Base-by-base conservation (phyloP, 2,329 filamentous ascomycete species). In the Phymatotrichopsis omnivora region DNA sequence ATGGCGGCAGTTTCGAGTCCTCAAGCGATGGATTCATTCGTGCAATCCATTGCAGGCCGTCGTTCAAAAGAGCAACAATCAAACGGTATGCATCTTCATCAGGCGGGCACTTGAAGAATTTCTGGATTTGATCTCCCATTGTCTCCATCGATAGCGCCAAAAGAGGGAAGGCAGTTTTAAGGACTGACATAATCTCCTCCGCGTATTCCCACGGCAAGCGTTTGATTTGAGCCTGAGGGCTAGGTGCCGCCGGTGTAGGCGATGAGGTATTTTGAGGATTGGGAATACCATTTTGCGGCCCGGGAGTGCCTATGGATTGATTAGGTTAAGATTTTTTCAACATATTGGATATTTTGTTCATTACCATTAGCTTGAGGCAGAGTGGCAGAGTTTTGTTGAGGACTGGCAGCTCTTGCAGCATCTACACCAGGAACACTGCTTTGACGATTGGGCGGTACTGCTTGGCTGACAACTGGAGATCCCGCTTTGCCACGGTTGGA, bases 121-220 rank as follows among this genome's bases (percentile, higher is more conserved):
- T 96, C 64, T 91, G 83, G 48, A 98, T 94, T 65, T 96, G 89
- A 61, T 98, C 91, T 23, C 96, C 87, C 86, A 96, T 98, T 0
- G 89, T 94, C 67, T 99, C 91, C 91, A 99, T 96, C 0, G 89
- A 95, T 32, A 96, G 69, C 7, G 93, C 91, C 57, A 99, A 74
- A 14, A 99, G 73, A 19, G 91, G 91, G 70, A 96, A 98, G 0
- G 89, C 87, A 5, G 91, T 96, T 71, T 98, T 96, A 42, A 98
- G 77, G 23, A 86, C 83, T 25, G 86, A 83, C 73, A 94, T 86
- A 50, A 98, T 85, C 62, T 96, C 87, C 57, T 98, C 91, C 0
- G 86, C 89, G 58, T 93, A 80, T 61, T 98, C 91, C 91, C 91
- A 96, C 1, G 93, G 86, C 54, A 83, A 85, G 67, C 85, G 87